Percentiles rank a stretch among this genome's conserved stretches.
These are phyloP conservation scores for Jamesozyma rosinii DNA, from an alignment of 805 yeast genomes.

Conservation along the genomic window DNA sequence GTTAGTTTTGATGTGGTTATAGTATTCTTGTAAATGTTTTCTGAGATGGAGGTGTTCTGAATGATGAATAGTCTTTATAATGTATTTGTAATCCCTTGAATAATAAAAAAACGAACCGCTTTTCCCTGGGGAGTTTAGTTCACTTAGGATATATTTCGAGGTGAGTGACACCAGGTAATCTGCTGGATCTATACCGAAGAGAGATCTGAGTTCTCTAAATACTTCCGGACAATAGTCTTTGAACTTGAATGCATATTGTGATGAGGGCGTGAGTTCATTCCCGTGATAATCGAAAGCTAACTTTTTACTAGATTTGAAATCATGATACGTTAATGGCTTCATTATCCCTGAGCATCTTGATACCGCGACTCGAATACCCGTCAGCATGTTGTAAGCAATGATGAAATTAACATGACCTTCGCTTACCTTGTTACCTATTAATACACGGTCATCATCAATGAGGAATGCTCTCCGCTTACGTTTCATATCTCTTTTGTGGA, in stretches of 20 bases:
- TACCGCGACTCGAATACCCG: conserved; percentile 93
- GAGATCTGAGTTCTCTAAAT: conserved; percentile 69
- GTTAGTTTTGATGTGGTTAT: conserved; percentile 69
- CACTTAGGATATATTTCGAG: conserved; percentile 83
- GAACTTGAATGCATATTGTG: conserved; percentile 91
- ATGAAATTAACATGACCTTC: conserved; percentile 93
- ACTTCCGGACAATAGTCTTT: conserved; percentile 95
- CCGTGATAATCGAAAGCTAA: conserved; percentile 82
- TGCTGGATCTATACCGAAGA: conserved; percentile 88
- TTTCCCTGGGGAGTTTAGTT: conserved; percentile 91
- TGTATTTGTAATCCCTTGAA: conserved; percentile 85
- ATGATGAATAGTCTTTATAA: conserved; percentile 91
- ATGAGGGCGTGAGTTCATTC: conserved; percentile 81
- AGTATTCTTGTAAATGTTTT: conserved; percentile 62
- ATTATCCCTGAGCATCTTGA: conserved; percentile 83
- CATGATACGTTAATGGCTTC: conserved; percentile 56
- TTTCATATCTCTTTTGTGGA: conserved; percentile 37
- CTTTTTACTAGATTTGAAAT: conserved; percentile 66
- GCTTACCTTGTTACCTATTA: conserved; percentile 71
- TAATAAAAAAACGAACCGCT: conserved; percentile 94
- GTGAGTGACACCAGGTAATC: conserved; percentile 89
- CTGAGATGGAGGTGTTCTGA: conserved; percentile 82
- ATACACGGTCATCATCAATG: conserved; percentile 46
- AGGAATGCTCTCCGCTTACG: conserved; percentile 34
- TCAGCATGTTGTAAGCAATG: conserved; percentile 92